Percentiles rank a stretch among this genome's conserved stretches.
These are phyloP conservation scores for Candida krabiensis DNA, from an alignment of 805 yeast genomes.

Conservation along the genomic window DNA sequence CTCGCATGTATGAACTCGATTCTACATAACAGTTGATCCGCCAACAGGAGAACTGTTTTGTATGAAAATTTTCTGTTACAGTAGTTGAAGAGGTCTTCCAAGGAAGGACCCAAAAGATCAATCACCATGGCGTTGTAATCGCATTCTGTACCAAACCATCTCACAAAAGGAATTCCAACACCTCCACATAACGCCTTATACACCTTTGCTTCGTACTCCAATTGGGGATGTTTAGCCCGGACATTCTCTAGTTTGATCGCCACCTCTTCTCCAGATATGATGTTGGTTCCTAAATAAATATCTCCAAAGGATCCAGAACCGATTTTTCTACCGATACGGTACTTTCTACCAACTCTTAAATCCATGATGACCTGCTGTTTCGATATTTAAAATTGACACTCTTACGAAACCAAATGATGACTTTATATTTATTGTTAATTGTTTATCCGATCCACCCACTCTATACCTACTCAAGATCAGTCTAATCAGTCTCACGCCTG, in stretches of 20 bases:
- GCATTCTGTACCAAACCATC: conserved; percentile 97
- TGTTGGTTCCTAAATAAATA: conserved; percentile 88
- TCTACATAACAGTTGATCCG: conserved; percentile 92
- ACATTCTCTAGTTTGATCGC: conserved; percentile 93
- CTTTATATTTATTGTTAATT: no score
- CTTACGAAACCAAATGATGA: no score
- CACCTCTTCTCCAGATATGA: conserved; percentile 95
- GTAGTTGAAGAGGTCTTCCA: conserved; percentile 94
- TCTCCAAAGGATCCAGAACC: conserved; percentile 98
- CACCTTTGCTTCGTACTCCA: conserved; percentile 95
- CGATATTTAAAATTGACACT: no score
- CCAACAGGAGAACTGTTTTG: conserved; percentile 88
- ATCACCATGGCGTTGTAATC: conserved; percentile 97
- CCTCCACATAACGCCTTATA: conserved; percentile 95
- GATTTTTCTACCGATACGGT: conserved; percentile 89
- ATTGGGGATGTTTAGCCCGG: conserved; percentile 92
- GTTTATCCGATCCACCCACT: no score
- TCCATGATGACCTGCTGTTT: conserved; percentile 55
- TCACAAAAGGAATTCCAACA: conserved; percentile 93
- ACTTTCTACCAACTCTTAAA: conserved; percentile 90
- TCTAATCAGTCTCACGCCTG: no score
- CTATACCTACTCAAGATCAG: no score
- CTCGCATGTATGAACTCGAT: conserved; percentile 95
- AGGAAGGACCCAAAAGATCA: conserved; percentile 90
- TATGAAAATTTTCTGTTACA: conserved; percentile 91